Evolutionary conservation across 345 rosid genomes (phyloP), one percentile per base, ranked within the genome.

Genomic region (Camelina sativa): DNA sequence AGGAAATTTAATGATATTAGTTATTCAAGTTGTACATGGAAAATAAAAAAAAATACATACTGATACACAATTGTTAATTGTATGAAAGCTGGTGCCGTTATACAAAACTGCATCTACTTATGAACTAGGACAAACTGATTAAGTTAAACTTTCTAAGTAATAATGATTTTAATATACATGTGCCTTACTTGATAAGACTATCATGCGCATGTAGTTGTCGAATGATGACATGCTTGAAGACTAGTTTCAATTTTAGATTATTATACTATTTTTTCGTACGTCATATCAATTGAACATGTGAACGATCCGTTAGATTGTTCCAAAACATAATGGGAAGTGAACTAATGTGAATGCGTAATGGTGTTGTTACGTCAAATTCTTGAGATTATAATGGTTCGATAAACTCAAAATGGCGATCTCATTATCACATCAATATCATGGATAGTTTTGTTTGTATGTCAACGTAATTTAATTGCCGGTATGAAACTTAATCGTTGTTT

Each of bases 91-190:
- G 17, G 15, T 15, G 19, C 38, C 6, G 59, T 28, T n/a, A 56
- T 15, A 40, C 17, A 32, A 64, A 25, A 25, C 11, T 16, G 56
- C 32, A 6, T 48, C 28, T 17, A 13, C 62, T 16, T 51, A 10
- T 58, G 7, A 50, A 19, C 55, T 22, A 57, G 34, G 60, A 37
- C 38, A 4, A 0, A 61, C 16, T 60, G 65, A 19, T 19, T n/a
- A 59, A 67, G 35, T 38, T 67, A 48, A 51, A 60, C 69, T 68
- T 75, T 68, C 68, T 48, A 76, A 22, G 69, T 35, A 34, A 63
- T 53, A 61, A 53, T 76, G 64, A 61, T 68, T 52, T 58, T 10
- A 11, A 52, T 43, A 50, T 22, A 9, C 16, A 41, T 19, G 67
- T 20, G 41, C 56, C 17, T 40, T 41, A 41, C 64, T 68, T 43